These are phyloP conservation scores for Phaseolus lunatus DNA, from an alignment of 306 rosid genomes.

Conservation along the genomic window DNA sequence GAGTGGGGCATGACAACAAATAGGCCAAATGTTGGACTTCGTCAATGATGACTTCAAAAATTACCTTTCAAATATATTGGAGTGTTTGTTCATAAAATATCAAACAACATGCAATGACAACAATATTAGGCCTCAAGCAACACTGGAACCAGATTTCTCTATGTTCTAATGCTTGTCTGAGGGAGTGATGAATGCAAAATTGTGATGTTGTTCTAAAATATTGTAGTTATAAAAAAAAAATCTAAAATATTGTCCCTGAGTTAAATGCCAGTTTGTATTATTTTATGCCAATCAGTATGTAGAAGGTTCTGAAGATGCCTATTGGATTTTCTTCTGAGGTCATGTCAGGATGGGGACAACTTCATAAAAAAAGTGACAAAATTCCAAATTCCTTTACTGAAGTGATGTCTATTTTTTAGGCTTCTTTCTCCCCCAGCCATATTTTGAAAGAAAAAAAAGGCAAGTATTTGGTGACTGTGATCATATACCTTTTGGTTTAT, in stretches of 20 bases:
- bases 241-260: background rate
- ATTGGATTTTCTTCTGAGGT: background rate
- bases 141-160: constrained; percentile 9
- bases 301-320: background rate
- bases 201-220: constrained; percentile 10
- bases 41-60: background rate
- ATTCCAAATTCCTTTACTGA: background rate
- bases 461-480: background rate
- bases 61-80: constrained; percentile 31
- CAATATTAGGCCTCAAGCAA: background rate
- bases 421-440: background rate
- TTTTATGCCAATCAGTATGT: background rate
- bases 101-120: constrained; percentile 11
- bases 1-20: constrained; percentile 68
- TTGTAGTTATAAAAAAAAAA: background rate
- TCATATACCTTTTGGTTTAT: background rate
- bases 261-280: background rate
- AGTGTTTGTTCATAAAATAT: constrained; percentile 31
- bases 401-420: background rate
- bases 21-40: constrained; percentile 10
- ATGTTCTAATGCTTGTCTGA: constrained; percentile 3
- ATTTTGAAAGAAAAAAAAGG: background rate
- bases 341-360: background rate
- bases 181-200: constrained; percentile 6
- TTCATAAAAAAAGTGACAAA: background rate